Percentiles rank a stretch among this genome's conserved stretches.
Evolutionary conservation across 2,329 filamentous ascomycete species (phyloP).

Genomic region (Cytospora paraplurivora): DNA sequence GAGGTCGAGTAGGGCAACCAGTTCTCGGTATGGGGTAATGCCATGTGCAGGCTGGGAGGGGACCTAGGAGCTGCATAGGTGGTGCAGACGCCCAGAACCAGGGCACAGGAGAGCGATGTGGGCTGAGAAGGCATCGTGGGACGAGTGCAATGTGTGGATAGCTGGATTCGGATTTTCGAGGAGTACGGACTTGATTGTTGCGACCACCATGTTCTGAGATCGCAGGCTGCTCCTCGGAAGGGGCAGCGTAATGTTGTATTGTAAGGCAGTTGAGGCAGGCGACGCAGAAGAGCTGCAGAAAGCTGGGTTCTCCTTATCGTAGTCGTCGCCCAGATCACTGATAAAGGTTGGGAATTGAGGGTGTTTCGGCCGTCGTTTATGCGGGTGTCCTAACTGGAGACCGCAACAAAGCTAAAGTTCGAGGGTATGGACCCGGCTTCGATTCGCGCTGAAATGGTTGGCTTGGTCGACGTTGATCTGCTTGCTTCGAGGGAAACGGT

Average conservation of each 20-base stretch:
- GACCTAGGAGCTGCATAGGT: conserved; percentile 13
- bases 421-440: conserved; percentile 12
- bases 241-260: conserved; percentile 36
- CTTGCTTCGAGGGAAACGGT: conserved; percentile 12
- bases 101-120: conserved; percentile 10
- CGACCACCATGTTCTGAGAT: conserved; percentile 59
- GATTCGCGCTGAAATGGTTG: conserved; percentile 9
- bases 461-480: conserved; percentile 8
- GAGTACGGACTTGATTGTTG: conserved; percentile 63
- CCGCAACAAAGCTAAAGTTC: conserved; percentile 5
- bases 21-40: conserved; percentile 14
- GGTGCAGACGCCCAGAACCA: conserved; percentile 10
- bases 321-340: conserved; percentile 24
- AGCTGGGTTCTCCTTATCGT: conserved; percentile 28
- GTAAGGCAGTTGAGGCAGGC: conserved; percentile 15
- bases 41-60: conserved; percentile 19
- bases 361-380: conserved; percentile 14
- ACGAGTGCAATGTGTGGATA: conserved; percentile 12
- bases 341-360: conserved; percentile 16
- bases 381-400: not conserved
- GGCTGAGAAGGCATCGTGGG: conserved; percentile 16
- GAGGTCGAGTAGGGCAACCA: conserved; percentile 16
- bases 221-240: conserved; percentile 42
- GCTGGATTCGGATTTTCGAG: conserved; percentile 23
- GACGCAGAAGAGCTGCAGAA: conserved; percentile 26